Conservation (phyloP, 1,139 yeast genomes). For the Kurtzmaniella quercitrusa region DNA sequence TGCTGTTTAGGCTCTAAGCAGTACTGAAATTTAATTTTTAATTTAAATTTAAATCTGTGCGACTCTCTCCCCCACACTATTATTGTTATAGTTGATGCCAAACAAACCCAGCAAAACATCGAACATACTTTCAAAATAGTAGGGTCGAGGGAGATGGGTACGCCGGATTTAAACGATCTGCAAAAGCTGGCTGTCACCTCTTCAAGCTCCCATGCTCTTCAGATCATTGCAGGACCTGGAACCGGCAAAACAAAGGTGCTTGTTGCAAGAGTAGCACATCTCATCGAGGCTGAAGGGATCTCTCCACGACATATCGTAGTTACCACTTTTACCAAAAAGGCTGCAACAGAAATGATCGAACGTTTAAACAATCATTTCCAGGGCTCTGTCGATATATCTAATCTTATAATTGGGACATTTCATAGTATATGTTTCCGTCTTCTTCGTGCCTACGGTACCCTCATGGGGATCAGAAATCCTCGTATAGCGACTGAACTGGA, state of each 20-base stretch:
- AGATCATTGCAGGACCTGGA: slow-evolving; percentile 91
- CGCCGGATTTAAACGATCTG: slow-evolving; percentile 43
- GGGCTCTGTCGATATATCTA: slow-evolving; percentile 29
- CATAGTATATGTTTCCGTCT: slow-evolving; percentile 73
- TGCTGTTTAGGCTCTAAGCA: neutral
- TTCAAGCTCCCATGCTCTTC: slow-evolving; percentile 51
- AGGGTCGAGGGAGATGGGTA: neutral
- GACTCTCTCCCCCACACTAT: neutral
- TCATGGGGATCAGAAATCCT: slow-evolving; percentile 45
- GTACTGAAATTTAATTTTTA: no score
- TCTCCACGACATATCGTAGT: slow-evolving; percentile 65
- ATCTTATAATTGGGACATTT: slow-evolving; percentile 75
- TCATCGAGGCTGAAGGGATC: slow-evolving; percentile 47
- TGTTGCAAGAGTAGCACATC: slow-evolving; percentile 71
- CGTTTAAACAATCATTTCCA: slow-evolving; percentile 46
- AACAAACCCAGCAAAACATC: neutral
- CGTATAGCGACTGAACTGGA: slow-evolving; percentile 70
- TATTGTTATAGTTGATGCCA: neutral
- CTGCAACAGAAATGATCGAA: slow-evolving; percentile 77
- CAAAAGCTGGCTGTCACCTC: slow-evolving; percentile 63
- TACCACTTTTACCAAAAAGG: slow-evolving; percentile 88
- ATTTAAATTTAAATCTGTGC: no score
- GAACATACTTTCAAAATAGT: neutral
- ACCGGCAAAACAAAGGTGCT: slow-evolving; percentile 82
- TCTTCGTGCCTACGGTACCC: slow-evolving; percentile 51